Conservation (phyloP, 164 flowering plant species). For the Protea cynaroides region DNA sequence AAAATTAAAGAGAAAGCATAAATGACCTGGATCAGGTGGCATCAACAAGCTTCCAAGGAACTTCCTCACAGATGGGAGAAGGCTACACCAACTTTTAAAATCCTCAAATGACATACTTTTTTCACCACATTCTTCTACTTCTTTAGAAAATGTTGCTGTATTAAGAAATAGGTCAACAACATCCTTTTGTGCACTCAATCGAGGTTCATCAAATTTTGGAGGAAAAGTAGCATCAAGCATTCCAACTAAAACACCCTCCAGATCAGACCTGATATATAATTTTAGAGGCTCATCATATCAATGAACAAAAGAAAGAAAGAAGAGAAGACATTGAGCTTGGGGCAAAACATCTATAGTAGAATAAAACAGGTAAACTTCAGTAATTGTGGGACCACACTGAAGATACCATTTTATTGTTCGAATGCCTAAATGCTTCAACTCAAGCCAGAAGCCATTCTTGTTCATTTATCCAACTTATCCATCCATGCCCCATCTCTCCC, state of each 20-base stretch:
- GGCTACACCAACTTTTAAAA: conserved; percentile 62
- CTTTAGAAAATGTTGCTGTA: conserved; percentile 58
- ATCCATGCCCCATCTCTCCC: too few relatives aligned
- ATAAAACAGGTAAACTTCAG: too few relatives aligned
- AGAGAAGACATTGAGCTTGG: too few relatives aligned
- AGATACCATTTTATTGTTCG: too few relatives aligned
- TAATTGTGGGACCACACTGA: too few relatives aligned
- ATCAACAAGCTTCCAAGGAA: conserved; percentile 68
- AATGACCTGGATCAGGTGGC: conserved; percentile 58
- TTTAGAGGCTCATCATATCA: conserved; percentile 8
- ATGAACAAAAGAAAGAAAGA: not conserved
- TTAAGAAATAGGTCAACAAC: conserved; percentile 37
- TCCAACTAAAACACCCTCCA: conserved; percentile 55
- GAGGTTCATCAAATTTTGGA: conserved; percentile 23
- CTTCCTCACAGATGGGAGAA: conserved; percentile 76
- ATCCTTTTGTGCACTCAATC: conserved; percentile 26
- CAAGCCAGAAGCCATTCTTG: too few relatives aligned
- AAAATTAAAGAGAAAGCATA: conserved; percentile 9
- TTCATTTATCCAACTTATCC: too few relatives aligned
- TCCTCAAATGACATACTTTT: conserved; percentile 66
- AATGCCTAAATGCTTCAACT: too few relatives aligned
- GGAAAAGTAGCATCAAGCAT: conserved; percentile 45
- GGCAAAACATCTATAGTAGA: too few relatives aligned
- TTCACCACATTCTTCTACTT: conserved; percentile 31
- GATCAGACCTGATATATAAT: conserved; percentile 63